Percentiles rank a stretch among this genome's conserved stretches.
These are phyloP conservation scores for Beauveria rudraprayagi DNA, from an alignment of 2,329 filamentous ascomycete genomes.

Conservation along the genomic window DNA sequence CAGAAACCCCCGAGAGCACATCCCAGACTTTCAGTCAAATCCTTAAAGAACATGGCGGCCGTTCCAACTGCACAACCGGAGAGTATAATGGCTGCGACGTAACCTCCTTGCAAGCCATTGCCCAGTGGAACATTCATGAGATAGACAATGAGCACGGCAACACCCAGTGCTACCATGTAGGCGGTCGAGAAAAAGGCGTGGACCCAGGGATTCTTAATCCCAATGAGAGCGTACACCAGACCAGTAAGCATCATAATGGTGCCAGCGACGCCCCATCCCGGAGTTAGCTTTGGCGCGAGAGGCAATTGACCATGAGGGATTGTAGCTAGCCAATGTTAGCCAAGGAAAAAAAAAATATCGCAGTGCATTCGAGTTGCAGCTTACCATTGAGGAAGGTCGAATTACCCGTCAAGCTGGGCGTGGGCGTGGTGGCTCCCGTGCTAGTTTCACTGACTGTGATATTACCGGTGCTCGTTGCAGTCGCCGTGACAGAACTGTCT, in stretches of 20 bases:
- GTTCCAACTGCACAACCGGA: slow-evolving; percentile 69
- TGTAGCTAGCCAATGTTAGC: slow-evolving; percentile 27
- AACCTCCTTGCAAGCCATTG: slow-evolving; percentile 73
- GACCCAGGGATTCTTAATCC: slow-evolving; percentile 73
- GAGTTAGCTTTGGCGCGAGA: slow-evolving; percentile 65
- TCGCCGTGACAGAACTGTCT: background rate
- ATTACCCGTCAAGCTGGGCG: slow-evolving; percentile 19
- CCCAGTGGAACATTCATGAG: slow-evolving; percentile 74
- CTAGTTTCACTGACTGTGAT: slow-evolving; percentile 8
- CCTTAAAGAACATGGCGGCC: slow-evolving; percentile 68
- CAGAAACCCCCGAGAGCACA: slow-evolving; percentile 84
- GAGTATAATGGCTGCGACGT: slow-evolving; percentile 68
- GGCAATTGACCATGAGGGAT: slow-evolving; percentile 54
- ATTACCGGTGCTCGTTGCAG: background rate
- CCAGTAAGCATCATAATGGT: slow-evolving; percentile 68
- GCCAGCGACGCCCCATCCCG: slow-evolving; percentile 72
- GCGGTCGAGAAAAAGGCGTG: slow-evolving; percentile 75
- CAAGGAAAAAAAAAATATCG: background rate
- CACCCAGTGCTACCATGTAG: slow-evolving; percentile 63
- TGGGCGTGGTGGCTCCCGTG: slow-evolving; percentile 8
- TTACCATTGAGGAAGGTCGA: slow-evolving; percentile 29
- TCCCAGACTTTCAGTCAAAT: slow-evolving; percentile 73
- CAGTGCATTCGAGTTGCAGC: slow-evolving; percentile 3
- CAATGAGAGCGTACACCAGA: slow-evolving; percentile 62
- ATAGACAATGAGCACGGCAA: slow-evolving; percentile 78